A percentile compares a stretch with the other conserved stretches of the same genome.
Conservation (phyloP, 352 stramenopile genomes). For the Phytophthora lateralis region DNA sequence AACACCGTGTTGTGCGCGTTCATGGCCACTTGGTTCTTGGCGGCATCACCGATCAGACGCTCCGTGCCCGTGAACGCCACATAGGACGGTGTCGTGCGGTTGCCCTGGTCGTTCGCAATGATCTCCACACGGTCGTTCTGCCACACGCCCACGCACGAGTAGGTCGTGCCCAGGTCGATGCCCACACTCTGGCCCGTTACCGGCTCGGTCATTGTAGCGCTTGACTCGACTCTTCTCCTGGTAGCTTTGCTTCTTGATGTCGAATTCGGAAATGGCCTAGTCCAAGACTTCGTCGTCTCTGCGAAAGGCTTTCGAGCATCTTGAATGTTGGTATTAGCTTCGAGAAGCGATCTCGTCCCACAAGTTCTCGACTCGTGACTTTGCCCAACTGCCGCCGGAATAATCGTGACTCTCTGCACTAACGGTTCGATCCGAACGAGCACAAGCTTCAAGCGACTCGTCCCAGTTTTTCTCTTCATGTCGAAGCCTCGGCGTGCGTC, state of each 20-base stretch:
- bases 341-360: conserved; percentile 27
- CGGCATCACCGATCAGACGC: conserved; percentile 94
- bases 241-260: conserved; percentile 33
- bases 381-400: conserved; percentile 24
- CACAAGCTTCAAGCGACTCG: conserved; percentile 15
- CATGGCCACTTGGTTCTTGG: conserved; percentile 94
- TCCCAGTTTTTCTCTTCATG: conserved; percentile 25
- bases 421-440: conserved; percentile 14
- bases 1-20: conserved; percentile 96
- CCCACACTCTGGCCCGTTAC: conserved; percentile 92
- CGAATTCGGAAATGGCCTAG: conserved; percentile 54
- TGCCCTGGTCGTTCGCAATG: conserved; percentile 96
- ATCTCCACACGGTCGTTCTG: conserved; percentile 97
- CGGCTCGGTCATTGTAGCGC: conserved; percentile 16
- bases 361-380: neutral
- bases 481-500: conserved; percentile 31
- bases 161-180: conserved; percentile 98
- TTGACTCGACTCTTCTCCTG: neutral
- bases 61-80: conserved; percentile 96
- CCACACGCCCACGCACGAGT: conserved; percentile 97
- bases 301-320: neutral
- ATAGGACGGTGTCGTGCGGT: conserved; percentile 95
- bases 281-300: neutral
- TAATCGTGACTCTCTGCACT: conserved; percentile 12
- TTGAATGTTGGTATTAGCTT: neutral